Conservation (phyloP, 2,329 filamentous ascomycete species). For the Nigrospora oryzae region DNA sequence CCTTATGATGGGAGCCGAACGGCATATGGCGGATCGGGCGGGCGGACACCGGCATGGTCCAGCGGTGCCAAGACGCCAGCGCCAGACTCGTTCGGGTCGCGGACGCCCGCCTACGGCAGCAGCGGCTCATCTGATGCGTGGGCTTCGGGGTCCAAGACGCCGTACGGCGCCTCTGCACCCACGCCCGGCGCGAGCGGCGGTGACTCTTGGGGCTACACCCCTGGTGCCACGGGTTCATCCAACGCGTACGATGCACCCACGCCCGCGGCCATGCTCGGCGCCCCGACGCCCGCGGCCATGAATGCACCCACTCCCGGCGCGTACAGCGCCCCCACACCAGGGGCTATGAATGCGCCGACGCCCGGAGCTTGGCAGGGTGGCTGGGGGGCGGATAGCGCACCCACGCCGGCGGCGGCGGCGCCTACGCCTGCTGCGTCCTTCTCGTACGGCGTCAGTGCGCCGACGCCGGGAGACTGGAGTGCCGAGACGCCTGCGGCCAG, state of each 20-base stretch:
- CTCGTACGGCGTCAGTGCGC: constrained; percentile 43
- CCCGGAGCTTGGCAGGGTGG: constrained; percentile 56
- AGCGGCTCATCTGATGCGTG: constrained; percentile 45
- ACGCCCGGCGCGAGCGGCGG: constrained; percentile 49
- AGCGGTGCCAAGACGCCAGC: constrained; percentile 68
- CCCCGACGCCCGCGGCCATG: constrained; percentile 64
- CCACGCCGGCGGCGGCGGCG: constrained; percentile 56
- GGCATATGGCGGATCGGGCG: constrained; percentile 66
- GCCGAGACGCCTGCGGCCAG: constrained; percentile 20
- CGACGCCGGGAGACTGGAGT: constrained; percentile 46
- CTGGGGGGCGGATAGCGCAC: constrained; percentile 55
- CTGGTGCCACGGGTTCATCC: constrained; percentile 35
- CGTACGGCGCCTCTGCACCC: constrained; percentile 55
- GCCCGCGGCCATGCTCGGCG: constrained; percentile 46
- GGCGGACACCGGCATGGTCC: constrained; percentile 63
- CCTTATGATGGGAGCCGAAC: constrained; percentile 69
- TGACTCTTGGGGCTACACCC: constrained; percentile 53
- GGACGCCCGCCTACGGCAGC: constrained; percentile 53
- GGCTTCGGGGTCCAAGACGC: constrained; percentile 67
- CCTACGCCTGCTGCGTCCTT: constrained; percentile 58
- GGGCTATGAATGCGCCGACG: constrained; percentile 57
- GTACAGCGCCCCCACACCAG: constrained; percentile 57
- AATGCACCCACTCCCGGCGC: constrained; percentile 56
- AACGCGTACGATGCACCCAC: constrained; percentile 62
- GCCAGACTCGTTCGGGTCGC: constrained; percentile 59